Percentiles rank a stretch among this genome's conserved stretches.
Conservation (phyloP, 192 early-diverging fungal species). For the Pilaira anomala region DNA sequence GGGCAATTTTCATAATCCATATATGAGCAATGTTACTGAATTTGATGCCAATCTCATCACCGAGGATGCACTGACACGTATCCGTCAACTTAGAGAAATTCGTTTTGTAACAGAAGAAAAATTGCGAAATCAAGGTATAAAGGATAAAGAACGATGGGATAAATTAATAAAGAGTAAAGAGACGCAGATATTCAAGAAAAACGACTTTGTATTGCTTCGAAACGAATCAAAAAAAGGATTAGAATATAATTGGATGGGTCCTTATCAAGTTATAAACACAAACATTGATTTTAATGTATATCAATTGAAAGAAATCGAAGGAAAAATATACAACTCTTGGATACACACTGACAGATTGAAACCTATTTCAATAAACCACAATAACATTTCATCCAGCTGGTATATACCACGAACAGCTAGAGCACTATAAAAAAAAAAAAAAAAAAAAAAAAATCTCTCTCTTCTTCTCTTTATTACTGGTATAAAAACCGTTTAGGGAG, state of each 20-base stretch:
- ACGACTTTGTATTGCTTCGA: conserved; percentile 2
- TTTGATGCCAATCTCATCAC: not conserved
- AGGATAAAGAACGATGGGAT: conserved; percentile 17
- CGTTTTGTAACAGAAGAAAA: not conserved
- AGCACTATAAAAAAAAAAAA: not conserved
- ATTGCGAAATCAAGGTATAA: not conserved
- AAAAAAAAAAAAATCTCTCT: too few relatives aligned
- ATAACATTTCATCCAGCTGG: not conserved
- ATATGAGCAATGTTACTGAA: not conserved
- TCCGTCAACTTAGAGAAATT: not conserved
- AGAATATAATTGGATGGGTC: conserved; percentile 16
- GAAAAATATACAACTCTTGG: conserved; percentile 6
- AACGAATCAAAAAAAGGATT: conserved; percentile 6
- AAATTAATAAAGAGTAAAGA: not conserved
- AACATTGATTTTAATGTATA: conserved; percentile 7
- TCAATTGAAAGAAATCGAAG: conserved; percentile 3
- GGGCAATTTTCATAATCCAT: not conserved
- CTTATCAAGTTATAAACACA: not conserved
- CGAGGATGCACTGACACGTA: not conserved
- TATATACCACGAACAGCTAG: conserved; percentile 10
- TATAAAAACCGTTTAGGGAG: too few relatives aligned
- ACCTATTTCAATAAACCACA: too few relatives aligned
- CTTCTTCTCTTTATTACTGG: too few relatives aligned
- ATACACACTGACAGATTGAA: conserved; percentile 9
- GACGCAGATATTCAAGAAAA: not conserved